A percentile compares a stretch with the other conserved stretches of the same genome.
Conservation (phyloP, 768 basidiomycete genomes). For the Guyanaporus albipodus region DNA sequence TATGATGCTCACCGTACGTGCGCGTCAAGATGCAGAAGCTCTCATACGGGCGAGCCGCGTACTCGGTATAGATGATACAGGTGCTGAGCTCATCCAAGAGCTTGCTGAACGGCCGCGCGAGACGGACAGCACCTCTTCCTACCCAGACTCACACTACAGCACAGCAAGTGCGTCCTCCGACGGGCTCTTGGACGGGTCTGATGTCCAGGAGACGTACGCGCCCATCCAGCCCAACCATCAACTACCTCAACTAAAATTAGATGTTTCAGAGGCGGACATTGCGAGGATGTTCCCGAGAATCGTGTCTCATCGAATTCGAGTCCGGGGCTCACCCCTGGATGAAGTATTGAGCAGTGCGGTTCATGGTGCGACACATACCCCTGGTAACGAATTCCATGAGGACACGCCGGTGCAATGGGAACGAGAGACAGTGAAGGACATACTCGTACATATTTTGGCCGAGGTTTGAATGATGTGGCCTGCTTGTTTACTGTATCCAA, state of each 20-base stretch:
- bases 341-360: slow-evolving; percentile 63
- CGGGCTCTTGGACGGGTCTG: slow-evolving; percentile 14
- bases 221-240: neutral
- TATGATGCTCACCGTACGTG: slow-evolving; percentile 57
- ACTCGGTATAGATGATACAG: slow-evolving; percentile 57
- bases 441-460: slow-evolving; percentile 54
- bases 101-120: slow-evolving; percentile 21
- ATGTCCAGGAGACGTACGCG: slow-evolving; percentile 13
- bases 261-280: slow-evolving; percentile 72
- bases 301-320: slow-evolving; percentile 69
- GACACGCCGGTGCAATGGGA: slow-evolving; percentile 32
- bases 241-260: slow-evolving; percentile 35
- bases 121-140: slow-evolving; percentile 16
- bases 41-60: slow-evolving; percentile 65
- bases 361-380: slow-evolving; percentile 45
- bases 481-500: too few relatives aligned
- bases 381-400: slow-evolving; percentile 16
- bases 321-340: slow-evolving; percentile 65
- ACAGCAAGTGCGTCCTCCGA: slow-evolving; percentile 22
- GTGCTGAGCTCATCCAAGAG: slow-evolving; percentile 51
- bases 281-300: slow-evolving; percentile 70
- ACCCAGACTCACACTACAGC: slow-evolving; percentile 15
- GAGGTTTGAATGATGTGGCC: slow-evolving; percentile 37
- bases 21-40: slow-evolving; percentile 61
- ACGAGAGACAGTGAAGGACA: slow-evolving; percentile 58